Conservation (phyloP, 1,284 basidiomycete species). For the Coniferiporia weirii region DNA sequence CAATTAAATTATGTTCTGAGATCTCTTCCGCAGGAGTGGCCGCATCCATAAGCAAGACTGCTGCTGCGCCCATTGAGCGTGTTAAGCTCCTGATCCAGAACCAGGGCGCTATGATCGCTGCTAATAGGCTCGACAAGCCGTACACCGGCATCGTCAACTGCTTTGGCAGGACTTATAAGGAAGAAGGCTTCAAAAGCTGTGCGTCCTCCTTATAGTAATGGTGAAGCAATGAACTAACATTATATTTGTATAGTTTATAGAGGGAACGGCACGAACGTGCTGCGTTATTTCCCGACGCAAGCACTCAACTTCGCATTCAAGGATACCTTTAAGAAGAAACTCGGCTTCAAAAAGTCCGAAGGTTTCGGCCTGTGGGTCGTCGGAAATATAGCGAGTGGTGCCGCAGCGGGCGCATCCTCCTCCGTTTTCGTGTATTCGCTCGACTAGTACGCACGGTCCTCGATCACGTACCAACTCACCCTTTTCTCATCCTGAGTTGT, state of each 20-base stretch:
- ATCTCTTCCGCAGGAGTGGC: conserved; percentile 22
- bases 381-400: conserved; percentile 43
- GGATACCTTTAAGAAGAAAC: conserved; percentile 43
- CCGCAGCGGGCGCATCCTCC: conserved; percentile 43
- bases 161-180: conserved; percentile 47
- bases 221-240: neutral
- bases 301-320: conserved; percentile 51
- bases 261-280: conserved; percentile 58
- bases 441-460: conserved; percentile 40
- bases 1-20: neutral
- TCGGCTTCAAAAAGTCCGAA: conserved; percentile 50
- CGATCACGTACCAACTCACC: neutral
- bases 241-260: conserved; percentile 44
- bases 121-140: conserved; percentile 48
- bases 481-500: neutral
- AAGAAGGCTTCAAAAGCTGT: conserved; percentile 47
- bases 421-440: conserved; percentile 55
- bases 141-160: conserved; percentile 61
- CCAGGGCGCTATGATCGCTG: conserved; percentile 52
- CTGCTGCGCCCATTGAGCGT: conserved; percentile 69
- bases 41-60: conserved; percentile 61
- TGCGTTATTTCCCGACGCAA: conserved; percentile 65
- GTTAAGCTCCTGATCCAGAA: conserved; percentile 69
- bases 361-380: conserved; percentile 50
- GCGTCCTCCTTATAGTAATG: conserved; percentile 17